These are phyloP conservation scores for Colletotrichum siamense DNA, from an alignment of 2,329 filamentous ascomycete genomes.

Conservation along the genomic window DNA sequence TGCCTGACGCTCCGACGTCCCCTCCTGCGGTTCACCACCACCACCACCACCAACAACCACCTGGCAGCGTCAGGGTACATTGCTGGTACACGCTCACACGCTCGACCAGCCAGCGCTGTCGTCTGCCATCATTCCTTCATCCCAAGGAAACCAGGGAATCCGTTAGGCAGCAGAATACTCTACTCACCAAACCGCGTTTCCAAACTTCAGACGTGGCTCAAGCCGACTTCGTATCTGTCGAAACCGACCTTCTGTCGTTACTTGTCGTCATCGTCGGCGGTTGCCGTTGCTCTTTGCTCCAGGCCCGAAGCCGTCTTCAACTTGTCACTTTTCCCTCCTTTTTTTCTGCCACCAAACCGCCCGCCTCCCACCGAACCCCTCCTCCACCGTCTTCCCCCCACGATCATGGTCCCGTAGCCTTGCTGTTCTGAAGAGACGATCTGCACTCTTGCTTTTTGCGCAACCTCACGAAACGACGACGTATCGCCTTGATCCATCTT, in stretches of 20 bases:
- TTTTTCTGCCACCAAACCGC: conserved; percentile 9
- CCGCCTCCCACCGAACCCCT: conserved; percentile 12
- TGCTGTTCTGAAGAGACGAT: conserved; percentile 17
- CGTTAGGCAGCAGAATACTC: conserved; percentile 19
- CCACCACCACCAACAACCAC: not conserved
- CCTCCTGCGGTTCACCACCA: not conserved
- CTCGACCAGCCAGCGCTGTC: conserved; percentile 8
- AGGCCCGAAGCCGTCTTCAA: not conserved
- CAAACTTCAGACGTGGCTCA: conserved; percentile 12
- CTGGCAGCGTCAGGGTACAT: not conserved
- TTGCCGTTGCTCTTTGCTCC: not conserved
- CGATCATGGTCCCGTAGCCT: conserved; percentile 21
- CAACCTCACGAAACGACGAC: not conserved
- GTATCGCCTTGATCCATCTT: not conserved
- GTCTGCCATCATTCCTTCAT: conserved; percentile 16
- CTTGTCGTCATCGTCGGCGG: conserved; percentile 12
- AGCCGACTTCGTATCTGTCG: not conserved
- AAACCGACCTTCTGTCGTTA: not conserved
- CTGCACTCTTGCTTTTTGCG: not conserved
- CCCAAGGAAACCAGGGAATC: conserved; percentile 1
- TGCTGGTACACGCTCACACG: not conserved
- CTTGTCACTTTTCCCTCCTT: conserved; percentile 16
- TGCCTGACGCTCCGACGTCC: not conserved
- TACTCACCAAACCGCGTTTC: not conserved
- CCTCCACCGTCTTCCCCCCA: conserved; percentile 12